These are phyloP conservation scores for Candida tetrigidarum DNA, from an alignment of 1,139 yeast species.

Conservation along the genomic window DNA sequence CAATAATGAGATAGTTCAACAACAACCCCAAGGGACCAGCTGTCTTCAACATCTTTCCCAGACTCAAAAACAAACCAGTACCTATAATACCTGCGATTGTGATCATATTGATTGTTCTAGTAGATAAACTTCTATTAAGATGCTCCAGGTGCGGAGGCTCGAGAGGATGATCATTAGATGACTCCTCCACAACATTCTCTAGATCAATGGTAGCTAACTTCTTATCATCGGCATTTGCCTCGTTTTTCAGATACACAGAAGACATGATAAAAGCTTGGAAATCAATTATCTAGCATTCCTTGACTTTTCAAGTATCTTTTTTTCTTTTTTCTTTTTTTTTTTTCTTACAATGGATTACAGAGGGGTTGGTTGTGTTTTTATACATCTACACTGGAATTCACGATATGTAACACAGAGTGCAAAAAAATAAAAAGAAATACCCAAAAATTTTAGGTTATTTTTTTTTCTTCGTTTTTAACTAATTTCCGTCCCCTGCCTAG, in stretches of 20 bases:
- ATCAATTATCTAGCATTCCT: too few species aligned
- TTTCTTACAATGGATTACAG: neutral
- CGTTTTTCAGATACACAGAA: neutral
- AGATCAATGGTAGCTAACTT: neutral
- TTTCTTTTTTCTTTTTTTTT: neutral
- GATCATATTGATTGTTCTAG: conserved; percentile 63
- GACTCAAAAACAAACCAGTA: conserved; percentile 68
- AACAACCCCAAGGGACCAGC: conserved; percentile 72
- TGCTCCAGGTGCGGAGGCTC: conserved; percentile 25
- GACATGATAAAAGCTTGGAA: neutral
- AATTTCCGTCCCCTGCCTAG: neutral
- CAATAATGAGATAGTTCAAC: conserved; percentile 61
- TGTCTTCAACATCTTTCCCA: conserved; percentile 58
- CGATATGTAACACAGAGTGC: too few species aligned
- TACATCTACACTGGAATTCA: too few species aligned
- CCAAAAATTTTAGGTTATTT: too few species aligned
- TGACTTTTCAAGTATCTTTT: neutral
- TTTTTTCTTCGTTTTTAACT: neutral
- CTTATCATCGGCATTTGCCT: neutral
- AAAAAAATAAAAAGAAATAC: conserved; percentile 1
- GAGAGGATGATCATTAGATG: neutral
- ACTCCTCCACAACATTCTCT: conserved; percentile 5
- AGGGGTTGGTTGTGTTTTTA: neutral
- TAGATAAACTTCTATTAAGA: conserved; percentile 47
- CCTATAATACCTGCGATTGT: conserved; percentile 72